A percentile compares a stretch with the other conserved stretches of the same genome.
phyloP scores from a whole-genome alignment of 164 flowering plant species.

The Piper betle region DNA sequence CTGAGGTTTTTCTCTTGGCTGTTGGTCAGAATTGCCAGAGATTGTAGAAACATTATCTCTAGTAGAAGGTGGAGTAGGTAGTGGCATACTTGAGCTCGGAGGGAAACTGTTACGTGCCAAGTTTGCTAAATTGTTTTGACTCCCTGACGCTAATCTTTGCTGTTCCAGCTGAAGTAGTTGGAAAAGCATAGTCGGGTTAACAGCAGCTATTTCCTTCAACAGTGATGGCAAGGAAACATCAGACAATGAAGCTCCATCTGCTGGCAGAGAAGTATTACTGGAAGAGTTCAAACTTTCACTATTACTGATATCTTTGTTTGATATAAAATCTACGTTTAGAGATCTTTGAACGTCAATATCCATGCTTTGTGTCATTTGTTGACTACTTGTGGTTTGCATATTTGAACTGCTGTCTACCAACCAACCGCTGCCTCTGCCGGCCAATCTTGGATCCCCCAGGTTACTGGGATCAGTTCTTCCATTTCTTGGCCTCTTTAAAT shows the following conservation, averaged over 20 bases:
- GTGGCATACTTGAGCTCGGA: constrained; percentile 20
- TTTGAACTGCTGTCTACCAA: constrained; percentile 26
- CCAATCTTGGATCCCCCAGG: constrained; percentile 14
- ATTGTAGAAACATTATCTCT: constrained; percentile 17
- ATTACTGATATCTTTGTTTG: constrained; percentile 6
- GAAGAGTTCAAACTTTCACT: constrained; percentile 5
- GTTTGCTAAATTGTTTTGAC: constrained; percentile 28
- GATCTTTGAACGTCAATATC: constrained; percentile 18
- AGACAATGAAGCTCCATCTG: constrained; percentile 2
- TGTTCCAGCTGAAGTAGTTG: constrained; percentile 45
- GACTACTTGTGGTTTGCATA: constrained; percentile 12
- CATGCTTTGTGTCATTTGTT: constrained; percentile 9
- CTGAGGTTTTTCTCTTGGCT: constrained; percentile 22
- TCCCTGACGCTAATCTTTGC: constrained; percentile 29
- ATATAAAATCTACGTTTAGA: constrained; percentile 16
- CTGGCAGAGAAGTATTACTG: constrained; percentile 13
- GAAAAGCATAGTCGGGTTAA: constrained; percentile 60
- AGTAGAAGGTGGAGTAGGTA: constrained; percentile 21
- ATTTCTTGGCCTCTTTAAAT: constrained; percentile 44
- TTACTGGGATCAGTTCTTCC: constrained; percentile 17
- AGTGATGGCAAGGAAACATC: constrained; percentile 35
- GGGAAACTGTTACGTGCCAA: constrained; percentile 12
- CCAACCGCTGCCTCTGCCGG: constrained; percentile 46
- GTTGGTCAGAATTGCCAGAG: constrained; percentile 24
- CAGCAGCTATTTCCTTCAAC: constrained; percentile 52